Conservation (phyloP, 352 stramenopile genomes). For the Elongisporangium senticosum region DNA sequence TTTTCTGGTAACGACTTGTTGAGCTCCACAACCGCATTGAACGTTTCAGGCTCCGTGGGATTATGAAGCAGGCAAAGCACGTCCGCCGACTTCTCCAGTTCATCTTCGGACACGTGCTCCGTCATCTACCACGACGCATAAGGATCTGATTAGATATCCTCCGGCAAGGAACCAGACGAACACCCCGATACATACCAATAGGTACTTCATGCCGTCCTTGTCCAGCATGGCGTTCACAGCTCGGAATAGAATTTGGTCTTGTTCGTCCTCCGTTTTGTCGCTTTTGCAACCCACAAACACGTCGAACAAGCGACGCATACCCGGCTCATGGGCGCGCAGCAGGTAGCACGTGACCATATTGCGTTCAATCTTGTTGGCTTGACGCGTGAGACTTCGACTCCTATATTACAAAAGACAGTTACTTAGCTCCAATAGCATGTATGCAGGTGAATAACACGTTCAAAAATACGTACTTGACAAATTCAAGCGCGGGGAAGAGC, state of each 20-base stretch:
- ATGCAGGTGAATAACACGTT: background rate
- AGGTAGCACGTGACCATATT: slow-evolving; percentile 74
- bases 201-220: slow-evolving; percentile 48
- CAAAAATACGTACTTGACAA: slow-evolving; percentile 42
- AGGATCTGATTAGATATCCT: slow-evolving; percentile 5
- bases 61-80: slow-evolving; percentile 69
- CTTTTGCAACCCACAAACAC: slow-evolving; percentile 41
- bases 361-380: slow-evolving; percentile 51
- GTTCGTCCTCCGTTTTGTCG: slow-evolving; percentile 14
- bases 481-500: slow-evolving; percentile 50
- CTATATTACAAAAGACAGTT: slow-evolving; percentile 14
- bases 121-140: slow-evolving; percentile 39
- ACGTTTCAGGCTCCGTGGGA: slow-evolving; percentile 39
- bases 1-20: slow-evolving; percentile 42
- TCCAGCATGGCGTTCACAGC: slow-evolving; percentile 54
- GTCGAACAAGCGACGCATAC: slow-evolving; percentile 51
- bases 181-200: slow-evolving; percentile 38
- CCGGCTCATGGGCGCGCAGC: slow-evolving; percentile 32
- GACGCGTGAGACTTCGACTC: slow-evolving; percentile 48
- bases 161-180: background rate
- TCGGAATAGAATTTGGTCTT: slow-evolving; percentile 37
- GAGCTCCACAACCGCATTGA: slow-evolving; percentile 40
- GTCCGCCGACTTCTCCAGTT: slow-evolving; percentile 68
- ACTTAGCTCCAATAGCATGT: background rate
- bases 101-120: slow-evolving; percentile 46